A percentile compares a stretch with the other conserved stretches of the same genome.
These are phyloP conservation scores for Ramalina intermedia DNA, from an alignment of 495 filamentous ascomycete genomes.

Conservation along the genomic window DNA sequence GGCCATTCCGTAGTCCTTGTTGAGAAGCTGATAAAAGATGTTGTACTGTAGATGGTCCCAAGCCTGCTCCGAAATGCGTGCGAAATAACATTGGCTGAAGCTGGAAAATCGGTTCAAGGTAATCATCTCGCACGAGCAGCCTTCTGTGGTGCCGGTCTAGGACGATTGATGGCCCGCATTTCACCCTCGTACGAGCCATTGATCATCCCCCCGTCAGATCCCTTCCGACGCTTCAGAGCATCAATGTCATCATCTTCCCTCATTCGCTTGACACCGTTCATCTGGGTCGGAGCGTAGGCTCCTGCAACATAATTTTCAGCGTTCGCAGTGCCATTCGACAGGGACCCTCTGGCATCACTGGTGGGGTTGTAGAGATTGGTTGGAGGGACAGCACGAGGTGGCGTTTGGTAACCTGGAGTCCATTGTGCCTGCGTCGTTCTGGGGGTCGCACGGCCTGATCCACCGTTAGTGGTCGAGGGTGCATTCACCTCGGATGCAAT, in stretches of 20 bases:
- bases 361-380: conserved; percentile 86
- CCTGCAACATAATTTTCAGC: conserved; percentile 55
- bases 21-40: background rate
- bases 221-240: conserved; percentile 74
- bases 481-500: conserved; percentile 73
- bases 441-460: conserved; percentile 77
- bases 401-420: conserved; percentile 60
- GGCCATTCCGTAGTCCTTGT: background rate
- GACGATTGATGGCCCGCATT: conserved; percentile 13
- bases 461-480: conserved; percentile 72
- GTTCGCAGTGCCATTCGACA: conserved; percentile 45
- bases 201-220: conserved; percentile 39
- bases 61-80: background rate
- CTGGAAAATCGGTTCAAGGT: too few relatives aligned
- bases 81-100: too few relatives aligned
- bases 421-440: conserved; percentile 64
- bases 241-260: conserved; percentile 57
- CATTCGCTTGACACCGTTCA: conserved; percentile 72
- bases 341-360: conserved; percentile 60
- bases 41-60: background rate
- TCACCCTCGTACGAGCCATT: conserved; percentile 22
- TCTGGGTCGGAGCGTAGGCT: conserved; percentile 34
- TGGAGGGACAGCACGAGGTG: conserved; percentile 55
- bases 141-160: conserved; percentile 7
- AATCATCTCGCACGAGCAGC: conserved; percentile 12